phyloP scores from a whole-genome alignment of 148 eudicot genomes.

The Diospyros lotus region DNA sequence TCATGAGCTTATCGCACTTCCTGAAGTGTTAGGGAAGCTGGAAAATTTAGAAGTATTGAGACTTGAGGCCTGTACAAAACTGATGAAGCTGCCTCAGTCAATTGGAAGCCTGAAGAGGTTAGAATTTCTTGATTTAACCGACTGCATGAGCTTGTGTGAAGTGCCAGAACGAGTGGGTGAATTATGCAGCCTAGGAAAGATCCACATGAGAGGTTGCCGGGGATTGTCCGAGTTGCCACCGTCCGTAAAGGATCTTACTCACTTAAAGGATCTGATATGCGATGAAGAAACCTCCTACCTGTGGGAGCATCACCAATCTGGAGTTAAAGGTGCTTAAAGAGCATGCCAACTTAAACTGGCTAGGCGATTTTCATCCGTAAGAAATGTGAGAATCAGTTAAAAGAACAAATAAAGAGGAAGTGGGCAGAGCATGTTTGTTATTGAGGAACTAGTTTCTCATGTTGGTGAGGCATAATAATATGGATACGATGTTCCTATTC shows the following conservation, averaged over 20 bases:
- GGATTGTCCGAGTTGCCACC: slow-evolving; percentile 10
- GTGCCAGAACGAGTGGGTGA: slow-evolving; percentile 15
- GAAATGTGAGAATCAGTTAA: background rate
- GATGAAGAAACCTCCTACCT: slow-evolving; percentile 9
- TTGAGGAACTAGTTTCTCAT: too few relatives aligned
- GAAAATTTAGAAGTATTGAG: slow-evolving; percentile 12
- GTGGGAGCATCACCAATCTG: slow-evolving; percentile 2
- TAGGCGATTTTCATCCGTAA: background rate
- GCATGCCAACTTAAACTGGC: slow-evolving; percentile 10
- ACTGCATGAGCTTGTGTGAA: slow-evolving; percentile 15
- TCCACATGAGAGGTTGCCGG: slow-evolving; percentile 23
- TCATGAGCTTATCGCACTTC: slow-evolving; percentile 12
- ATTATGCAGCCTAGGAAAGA: slow-evolving; percentile 5
- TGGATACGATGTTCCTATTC: too few relatives aligned
- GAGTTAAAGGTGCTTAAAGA: background rate
- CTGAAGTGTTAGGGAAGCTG: slow-evolving; percentile 16
- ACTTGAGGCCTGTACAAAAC: slow-evolving; percentile 21
- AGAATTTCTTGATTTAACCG: slow-evolving; percentile 15
- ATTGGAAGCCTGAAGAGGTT: slow-evolving; percentile 17
- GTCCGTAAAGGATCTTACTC: slow-evolving; percentile 7
- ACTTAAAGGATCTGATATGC: slow-evolving; percentile 6
- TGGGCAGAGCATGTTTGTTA: too few relatives aligned
- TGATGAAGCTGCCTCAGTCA: slow-evolving; percentile 17
- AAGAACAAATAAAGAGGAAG: too few relatives aligned
- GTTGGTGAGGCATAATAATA: too few relatives aligned